Conservation (phyloP, 257 asterid genomes). For the Echium plantagineum region DNA sequence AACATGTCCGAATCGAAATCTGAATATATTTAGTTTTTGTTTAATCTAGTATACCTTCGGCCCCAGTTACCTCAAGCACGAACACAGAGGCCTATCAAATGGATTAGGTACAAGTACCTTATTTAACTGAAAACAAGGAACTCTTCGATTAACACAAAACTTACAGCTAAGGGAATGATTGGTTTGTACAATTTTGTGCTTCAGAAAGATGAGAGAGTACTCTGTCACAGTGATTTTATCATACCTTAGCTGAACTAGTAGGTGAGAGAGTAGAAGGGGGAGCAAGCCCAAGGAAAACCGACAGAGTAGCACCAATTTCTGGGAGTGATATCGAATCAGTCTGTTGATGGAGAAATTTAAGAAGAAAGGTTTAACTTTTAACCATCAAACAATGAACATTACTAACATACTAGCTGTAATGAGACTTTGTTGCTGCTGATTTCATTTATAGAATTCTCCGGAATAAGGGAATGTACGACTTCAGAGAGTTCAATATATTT, state of each 20-base stretch:
- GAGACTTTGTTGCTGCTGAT: too few relatives aligned
- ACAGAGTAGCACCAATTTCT: conserved; percentile 69
- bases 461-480: too few relatives aligned
- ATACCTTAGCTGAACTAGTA: conserved; percentile 77
- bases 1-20: neutral
- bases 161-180: neutral
- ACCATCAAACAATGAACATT: conserved; percentile 5
- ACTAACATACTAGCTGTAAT: too few relatives aligned
- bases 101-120: conserved; percentile 87
- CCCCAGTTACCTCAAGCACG: too few relatives aligned
- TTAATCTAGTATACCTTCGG: conserved; percentile 39
- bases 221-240: conserved; percentile 2
- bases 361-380: neutral
- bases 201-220: neutral
- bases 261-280: conserved; percentile 60
- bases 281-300: conserved; percentile 82
- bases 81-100: conserved; percentile 71
- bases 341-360: conserved; percentile 32
- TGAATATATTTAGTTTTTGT: neutral
- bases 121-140: conserved; percentile 46
- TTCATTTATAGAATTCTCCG: too few relatives aligned
- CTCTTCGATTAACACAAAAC: neutral
- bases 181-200: too few relatives aligned
- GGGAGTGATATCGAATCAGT: conserved; percentile 42
- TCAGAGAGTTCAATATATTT: too few relatives aligned